These are phyloP conservation scores for Arabidopsis thaliana DNA, from an alignment of 345 rosid genomes.

Conservation along the genomic window TAIR10.1 NC_003076.8:2626501-2627000, in stretches of 20 bases:
- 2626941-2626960: conserved; percentile 87
- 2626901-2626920: conserved; percentile 95
- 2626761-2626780: conserved; percentile 15
- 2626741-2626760: not conserved
- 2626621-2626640: conserved; percentile 97
- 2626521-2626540: conserved; percentile 85
- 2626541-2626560: conserved; percentile 98
- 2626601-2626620: conserved; percentile 99
- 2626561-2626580: conserved; percentile 83
- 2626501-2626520: conserved; percentile 91
- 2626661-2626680: conserved; percentile 90
- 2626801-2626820: conserved; percentile 7
- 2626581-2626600: conserved; percentile 67
- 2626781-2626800: not conserved
- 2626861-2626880: conserved; percentile 82
- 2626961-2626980: conserved; percentile 70
- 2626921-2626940: conserved; percentile 95
- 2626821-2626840: conserved; percentile 84
- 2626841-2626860: conserved; percentile 85
- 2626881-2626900: conserved; percentile 81
- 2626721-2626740: conserved; percentile 6
- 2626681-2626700: conserved; percentile 16
- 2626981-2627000: conserved; percentile 35
- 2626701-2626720: conserved; percentile 14
- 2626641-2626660: conserved; percentile 91